A percentile compares a stretch with the other conserved stretches of the same genome.
These are phyloP conservation scores for Magnusiomyces magnusii DNA, from an alignment of 1,139 yeast genomes.

Conservation along the genomic window DNA sequence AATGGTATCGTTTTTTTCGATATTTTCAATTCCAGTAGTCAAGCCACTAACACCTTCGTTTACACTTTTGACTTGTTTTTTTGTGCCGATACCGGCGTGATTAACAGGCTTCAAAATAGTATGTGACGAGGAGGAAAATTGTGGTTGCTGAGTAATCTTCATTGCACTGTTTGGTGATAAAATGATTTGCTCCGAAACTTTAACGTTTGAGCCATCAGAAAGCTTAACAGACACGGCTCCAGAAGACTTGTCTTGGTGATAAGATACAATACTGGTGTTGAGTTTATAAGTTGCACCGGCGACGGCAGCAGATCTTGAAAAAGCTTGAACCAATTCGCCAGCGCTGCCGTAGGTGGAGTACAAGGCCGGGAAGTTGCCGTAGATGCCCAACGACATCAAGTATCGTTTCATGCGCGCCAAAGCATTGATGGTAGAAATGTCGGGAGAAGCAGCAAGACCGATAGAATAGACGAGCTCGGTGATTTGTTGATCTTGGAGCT, in stretches of 20 bases:
- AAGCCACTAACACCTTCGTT: too few species aligned
- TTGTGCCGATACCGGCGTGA: too few species aligned
- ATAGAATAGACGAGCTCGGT: constrained; percentile 79
- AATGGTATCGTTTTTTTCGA: too few species aligned
- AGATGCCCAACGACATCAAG: constrained; percentile 78
- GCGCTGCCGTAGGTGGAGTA: constrained; percentile 94
- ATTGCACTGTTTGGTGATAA: constrained; percentile 11
- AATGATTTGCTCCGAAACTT: constrained; percentile 68
- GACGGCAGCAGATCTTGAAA: constrained; percentile 96
- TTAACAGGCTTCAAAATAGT: not conserved
- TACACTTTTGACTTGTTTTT: too few species aligned
- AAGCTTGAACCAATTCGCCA: constrained; percentile 94
- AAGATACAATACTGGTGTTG: constrained; percentile 54
- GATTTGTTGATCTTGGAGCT: constrained; percentile 64
- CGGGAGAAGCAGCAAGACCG: constrained; percentile 61
- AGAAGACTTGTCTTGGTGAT: constrained; percentile 54
- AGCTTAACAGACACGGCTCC: constrained; percentile 43
- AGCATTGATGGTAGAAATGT: constrained; percentile 64
- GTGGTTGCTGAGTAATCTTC: constrained; percentile 46
- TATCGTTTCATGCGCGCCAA: constrained; percentile 75
- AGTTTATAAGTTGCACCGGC: constrained; percentile 94
- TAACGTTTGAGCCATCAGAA: constrained; percentile 67
- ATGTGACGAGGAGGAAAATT: not conserved
- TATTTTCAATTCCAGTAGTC: too few species aligned
- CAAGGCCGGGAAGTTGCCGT: constrained; percentile 90